phyloP scores from a whole-genome alignment of 371 early-diverging fungal genomes.

The Batkoa obscura region DNA sequence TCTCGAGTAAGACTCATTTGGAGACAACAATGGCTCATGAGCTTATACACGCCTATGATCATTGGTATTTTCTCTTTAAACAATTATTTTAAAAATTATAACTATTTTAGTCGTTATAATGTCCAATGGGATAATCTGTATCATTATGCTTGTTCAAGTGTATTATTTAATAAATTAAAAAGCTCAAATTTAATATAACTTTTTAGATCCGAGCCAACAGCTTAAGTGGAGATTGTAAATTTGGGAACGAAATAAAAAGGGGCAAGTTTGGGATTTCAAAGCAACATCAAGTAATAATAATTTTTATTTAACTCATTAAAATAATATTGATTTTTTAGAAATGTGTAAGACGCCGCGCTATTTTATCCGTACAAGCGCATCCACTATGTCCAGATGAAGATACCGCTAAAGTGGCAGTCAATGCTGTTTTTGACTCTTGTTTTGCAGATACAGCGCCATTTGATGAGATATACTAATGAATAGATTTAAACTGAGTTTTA shows the following conservation, averaged over 20 bases:
- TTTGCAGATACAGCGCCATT: constrained; percentile 86
- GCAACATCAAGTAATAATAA: constrained; percentile 53
- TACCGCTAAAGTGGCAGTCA: constrained; percentile 72
- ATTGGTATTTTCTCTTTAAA: constrained; percentile 20
- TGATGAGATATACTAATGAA: constrained; percentile 39
- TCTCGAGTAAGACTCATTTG: constrained; percentile 45
- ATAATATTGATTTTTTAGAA: constrained; percentile 14
- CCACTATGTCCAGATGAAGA: constrained; percentile 49
- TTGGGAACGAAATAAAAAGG: constrained; percentile 62
- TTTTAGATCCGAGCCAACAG: constrained; percentile 70
- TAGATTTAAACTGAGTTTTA: too few relatives aligned
- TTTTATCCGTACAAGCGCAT: constrained; percentile 51
- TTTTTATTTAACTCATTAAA: not conserved
- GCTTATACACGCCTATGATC: constrained; percentile 89
- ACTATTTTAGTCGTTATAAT: constrained; percentile 35
- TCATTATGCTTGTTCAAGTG: constrained; percentile 85
- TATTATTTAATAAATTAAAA: constrained; percentile 11
- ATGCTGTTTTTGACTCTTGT: constrained; percentile 74
- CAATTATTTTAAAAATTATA: not conserved
- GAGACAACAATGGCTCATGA: constrained; percentile 89
- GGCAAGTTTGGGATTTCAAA: constrained; percentile 61
- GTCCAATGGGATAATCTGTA: constrained; percentile 65
- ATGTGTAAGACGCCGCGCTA: constrained; percentile 79
- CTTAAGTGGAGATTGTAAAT: constrained; percentile 80
- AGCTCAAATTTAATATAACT: not conserved